These are phyloP conservation scores for Ustilago hordei DNA, from an alignment of 1,284 basidiomycete species.

Conservation along the genomic window DNA sequence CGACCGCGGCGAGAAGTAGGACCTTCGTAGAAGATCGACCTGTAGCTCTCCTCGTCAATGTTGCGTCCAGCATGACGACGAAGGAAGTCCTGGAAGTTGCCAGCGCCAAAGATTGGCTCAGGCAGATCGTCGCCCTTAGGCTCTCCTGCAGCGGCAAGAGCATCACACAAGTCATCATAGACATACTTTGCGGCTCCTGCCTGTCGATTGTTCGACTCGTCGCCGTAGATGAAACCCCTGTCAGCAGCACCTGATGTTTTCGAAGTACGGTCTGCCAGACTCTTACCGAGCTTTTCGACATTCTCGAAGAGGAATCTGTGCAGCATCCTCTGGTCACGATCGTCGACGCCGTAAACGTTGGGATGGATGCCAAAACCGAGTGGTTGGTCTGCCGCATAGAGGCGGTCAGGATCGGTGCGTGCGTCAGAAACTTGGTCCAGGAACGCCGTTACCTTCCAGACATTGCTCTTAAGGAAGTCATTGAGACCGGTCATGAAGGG, in stretches of 20 bases:
- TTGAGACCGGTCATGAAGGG: conserved; percentile 65
- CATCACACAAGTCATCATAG: conserved; percentile 59
- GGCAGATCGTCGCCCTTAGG: conserved; percentile 43
- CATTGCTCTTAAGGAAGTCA: conserved; percentile 64
- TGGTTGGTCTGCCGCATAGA: conserved; percentile 64
- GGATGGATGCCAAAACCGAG: conserved; percentile 64
- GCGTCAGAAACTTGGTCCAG: conserved; percentile 65
- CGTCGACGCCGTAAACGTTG: conserved; percentile 59
- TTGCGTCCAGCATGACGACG: conserved; percentile 56
- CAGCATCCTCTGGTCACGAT: conserved; percentile 54
- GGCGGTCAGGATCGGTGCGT: conserved; percentile 60
- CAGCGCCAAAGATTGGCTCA: conserved; percentile 32
- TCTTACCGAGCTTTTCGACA: conserved; percentile 61
- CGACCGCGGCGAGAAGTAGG: conserved; percentile 66
- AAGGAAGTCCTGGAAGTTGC: conserved; percentile 58
- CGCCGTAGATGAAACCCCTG: conserved; percentile 7
- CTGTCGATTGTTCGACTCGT: conserved; percentile 9
- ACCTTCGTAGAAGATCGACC: conserved; percentile 58
- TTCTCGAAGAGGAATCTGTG: conserved; percentile 63
- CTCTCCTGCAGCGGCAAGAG: conserved; percentile 53
- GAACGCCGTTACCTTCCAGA: conserved; percentile 64
- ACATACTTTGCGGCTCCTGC: conserved; percentile 26
- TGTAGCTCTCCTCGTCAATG: conserved; percentile 56
- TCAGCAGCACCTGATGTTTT: conserved; percentile 2
- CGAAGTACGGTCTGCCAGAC: conserved; percentile 42